phyloP scores from a whole-genome alignment of 2,329 filamentous ascomycete species.

The Calonectria multiphialidica region DNA sequence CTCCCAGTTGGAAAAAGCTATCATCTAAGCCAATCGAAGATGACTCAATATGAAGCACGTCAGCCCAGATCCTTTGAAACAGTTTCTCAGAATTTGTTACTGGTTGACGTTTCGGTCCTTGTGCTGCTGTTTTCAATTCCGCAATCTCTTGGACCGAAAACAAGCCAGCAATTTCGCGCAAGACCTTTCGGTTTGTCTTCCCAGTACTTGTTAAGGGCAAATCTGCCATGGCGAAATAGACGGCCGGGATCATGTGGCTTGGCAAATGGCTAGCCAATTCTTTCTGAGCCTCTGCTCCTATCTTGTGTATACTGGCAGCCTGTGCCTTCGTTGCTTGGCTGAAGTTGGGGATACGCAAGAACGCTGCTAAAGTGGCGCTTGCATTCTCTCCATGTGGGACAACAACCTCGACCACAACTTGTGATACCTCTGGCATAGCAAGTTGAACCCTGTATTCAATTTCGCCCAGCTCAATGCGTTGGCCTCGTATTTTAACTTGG shows the following conservation, averaged over 20 bases:
- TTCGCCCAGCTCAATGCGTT: constrained; percentile 61
- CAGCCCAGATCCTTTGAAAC: constrained; percentile 52
- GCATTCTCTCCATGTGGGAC: constrained; percentile 3
- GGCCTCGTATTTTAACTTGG: constrained; percentile 70
- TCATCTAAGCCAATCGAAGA: constrained; percentile 54
- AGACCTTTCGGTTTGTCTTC: constrained; percentile 27
- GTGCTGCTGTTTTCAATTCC: constrained; percentile 35
- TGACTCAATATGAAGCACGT: constrained; percentile 48
- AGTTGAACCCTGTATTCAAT: constrained; percentile 32
- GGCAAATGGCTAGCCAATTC: constrained; percentile 21
- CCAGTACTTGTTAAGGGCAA: constrained; percentile 28
- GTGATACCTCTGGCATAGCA: not conserved
- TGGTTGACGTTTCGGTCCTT: constrained; percentile 9
- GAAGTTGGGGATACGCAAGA: not conserved
- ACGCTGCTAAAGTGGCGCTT: constrained; percentile 5
- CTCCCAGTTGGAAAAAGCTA: constrained; percentile 64
- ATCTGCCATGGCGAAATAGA: constrained; percentile 20
- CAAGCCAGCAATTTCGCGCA: constrained; percentile 17
- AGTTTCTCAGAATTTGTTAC: constrained; percentile 25
- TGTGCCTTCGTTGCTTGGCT: not conserved
- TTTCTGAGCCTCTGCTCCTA: not conserved
- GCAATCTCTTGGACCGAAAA: constrained; percentile 51
- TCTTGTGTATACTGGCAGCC: not conserved
- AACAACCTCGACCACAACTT: constrained; percentile 22
- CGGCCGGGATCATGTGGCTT: constrained; percentile 32